phyloP scores from a whole-genome alignment of 2,329 filamentous ascomycete species.

The Fusarium luffae region DNA sequence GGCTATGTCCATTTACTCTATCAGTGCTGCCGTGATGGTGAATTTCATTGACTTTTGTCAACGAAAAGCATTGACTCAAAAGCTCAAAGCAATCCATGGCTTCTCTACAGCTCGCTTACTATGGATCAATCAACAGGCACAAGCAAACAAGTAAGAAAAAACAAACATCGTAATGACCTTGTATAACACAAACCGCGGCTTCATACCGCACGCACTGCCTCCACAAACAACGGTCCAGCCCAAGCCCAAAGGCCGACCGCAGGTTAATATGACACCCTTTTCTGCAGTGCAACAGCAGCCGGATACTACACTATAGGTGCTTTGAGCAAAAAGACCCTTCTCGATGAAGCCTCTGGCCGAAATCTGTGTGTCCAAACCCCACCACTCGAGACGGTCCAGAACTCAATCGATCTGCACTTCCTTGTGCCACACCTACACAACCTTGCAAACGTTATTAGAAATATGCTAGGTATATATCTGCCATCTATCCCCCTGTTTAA shows the following conservation, averaged over 20 bases:
- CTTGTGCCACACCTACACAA: slow-evolving; percentile 43
- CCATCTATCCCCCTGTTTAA: slow-evolving; percentile 21
- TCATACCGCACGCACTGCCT: slow-evolving; percentile 4
- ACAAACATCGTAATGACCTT: background rate
- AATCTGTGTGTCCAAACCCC: slow-evolving; percentile 36
- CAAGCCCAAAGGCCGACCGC: background rate
- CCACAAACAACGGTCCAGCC: slow-evolving; percentile 23
- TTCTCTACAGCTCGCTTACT: background rate
- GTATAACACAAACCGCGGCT: slow-evolving; percentile 18
- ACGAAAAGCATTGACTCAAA: background rate
- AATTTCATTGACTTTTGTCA: background rate
- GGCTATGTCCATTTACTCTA: background rate
- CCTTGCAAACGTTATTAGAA: slow-evolving; percentile 26
- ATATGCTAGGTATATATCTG: slow-evolving; percentile 34
- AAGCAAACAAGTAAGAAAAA: background rate
- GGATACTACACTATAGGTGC: slow-evolving; percentile 1
- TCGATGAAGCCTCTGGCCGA: slow-evolving; percentile 21
- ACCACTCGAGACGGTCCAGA: slow-evolving; percentile 45
- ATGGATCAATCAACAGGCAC: background rate
- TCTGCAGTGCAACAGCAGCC: slow-evolving; percentile 25
- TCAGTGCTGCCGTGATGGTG: background rate
- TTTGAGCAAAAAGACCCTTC: slow-evolving; percentile 20
- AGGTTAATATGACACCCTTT: background rate
- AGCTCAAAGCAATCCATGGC: background rate
- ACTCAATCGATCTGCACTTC: slow-evolving; percentile 47